Conservation (phyloP, 257 asterid species). For the Solanum clarkiae region DNA sequence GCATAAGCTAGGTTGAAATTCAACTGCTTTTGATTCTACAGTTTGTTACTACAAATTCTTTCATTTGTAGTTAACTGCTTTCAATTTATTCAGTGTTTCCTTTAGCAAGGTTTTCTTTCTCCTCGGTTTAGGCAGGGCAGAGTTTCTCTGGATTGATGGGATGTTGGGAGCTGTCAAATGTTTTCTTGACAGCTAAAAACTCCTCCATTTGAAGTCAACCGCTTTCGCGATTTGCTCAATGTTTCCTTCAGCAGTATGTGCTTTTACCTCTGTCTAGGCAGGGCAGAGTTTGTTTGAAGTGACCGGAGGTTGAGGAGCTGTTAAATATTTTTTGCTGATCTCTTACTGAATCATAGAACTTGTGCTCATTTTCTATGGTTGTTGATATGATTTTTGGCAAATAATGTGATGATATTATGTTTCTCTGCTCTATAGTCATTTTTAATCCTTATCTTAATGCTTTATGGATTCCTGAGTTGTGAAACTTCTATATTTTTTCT, state of each 20-base stretch:
- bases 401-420: not conserved
- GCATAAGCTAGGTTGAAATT: not conserved
- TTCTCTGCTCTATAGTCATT: not conserved
- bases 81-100: not conserved
- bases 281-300: not conserved
- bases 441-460: not conserved
- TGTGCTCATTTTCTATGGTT: not conserved
- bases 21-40: not conserved
- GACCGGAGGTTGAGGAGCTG: not conserved
- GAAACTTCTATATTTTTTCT: not conserved
- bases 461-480: constrained; percentile 1
- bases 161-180: not conserved
- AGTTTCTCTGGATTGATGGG: not conserved
- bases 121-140: not conserved
- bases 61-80: not conserved
- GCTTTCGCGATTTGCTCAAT: not conserved
- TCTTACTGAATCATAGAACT: not conserved
- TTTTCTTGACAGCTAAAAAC: not conserved
- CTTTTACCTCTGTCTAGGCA: not conserved
- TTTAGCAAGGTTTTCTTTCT: not conserved
- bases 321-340: not conserved
- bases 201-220: not conserved
- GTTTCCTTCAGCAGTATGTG: too few relatives aligned
- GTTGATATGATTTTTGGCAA: not conserved
- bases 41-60: not conserved